These are phyloP conservation scores for Coemansia sp. DNA, from an alignment of 192 early-diverging fungal species.

Conservation along the genomic window DNA sequence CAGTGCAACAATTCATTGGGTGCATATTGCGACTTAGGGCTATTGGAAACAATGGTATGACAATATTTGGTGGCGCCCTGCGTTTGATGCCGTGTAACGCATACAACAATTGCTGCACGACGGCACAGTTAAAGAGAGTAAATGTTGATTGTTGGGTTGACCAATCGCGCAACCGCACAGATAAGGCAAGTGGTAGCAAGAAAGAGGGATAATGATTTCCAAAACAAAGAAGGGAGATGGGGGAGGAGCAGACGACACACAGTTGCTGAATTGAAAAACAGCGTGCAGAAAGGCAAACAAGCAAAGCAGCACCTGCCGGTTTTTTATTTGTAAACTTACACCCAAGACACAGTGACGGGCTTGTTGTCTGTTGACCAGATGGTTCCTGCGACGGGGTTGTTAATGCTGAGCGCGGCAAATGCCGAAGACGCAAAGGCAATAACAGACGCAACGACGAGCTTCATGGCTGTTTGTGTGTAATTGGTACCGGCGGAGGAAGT, in stretches of 20 bases:
- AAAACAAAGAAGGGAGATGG: not conserved
- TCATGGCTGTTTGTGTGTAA: conserved; percentile 27
- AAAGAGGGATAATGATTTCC: too few species aligned
- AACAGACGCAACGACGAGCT: conserved; percentile 31
- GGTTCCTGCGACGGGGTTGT: conserved; percentile 41
- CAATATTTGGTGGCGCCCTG: too few species aligned
- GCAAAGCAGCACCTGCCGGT: not conserved
- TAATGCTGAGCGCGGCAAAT: conserved; percentile 42
- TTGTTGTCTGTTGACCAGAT: conserved; percentile 24
- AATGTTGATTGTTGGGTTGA: not conserved
- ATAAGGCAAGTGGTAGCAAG: too few species aligned
- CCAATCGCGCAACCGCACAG: too few species aligned
- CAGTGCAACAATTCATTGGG: too few species aligned
- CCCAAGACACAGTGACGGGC: conserved; percentile 40
- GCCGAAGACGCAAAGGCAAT: conserved; percentile 32
- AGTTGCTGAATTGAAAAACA: not conserved
- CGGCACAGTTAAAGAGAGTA: not conserved
- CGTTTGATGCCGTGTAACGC: too few species aligned
- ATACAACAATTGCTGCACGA: too few species aligned
- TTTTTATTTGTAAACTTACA: conserved; percentile 27
- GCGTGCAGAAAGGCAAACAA: not conserved
- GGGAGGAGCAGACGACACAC: not conserved
- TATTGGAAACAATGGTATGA: too few species aligned
- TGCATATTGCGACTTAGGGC: too few species aligned
- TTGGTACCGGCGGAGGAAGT: conserved; percentile 5